Evolutionary conservation across 2,329 filamentous ascomycete species (phyloP).

Genomic region (Alternaria longipes): DNA sequence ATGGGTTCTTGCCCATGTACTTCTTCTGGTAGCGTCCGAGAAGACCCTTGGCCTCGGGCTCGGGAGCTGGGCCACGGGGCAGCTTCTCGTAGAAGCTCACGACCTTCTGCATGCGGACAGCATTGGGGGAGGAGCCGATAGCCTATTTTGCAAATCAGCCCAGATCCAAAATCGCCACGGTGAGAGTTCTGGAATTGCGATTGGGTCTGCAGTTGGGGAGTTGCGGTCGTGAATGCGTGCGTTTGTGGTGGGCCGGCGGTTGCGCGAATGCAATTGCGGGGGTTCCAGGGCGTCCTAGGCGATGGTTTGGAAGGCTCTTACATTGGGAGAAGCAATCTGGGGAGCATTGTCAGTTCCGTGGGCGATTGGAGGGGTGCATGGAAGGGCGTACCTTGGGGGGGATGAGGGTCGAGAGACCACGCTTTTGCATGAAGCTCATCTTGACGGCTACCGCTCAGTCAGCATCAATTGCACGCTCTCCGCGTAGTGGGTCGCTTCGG

Average conservation of each 20-base stretch:
- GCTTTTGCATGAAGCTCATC: constrained; percentile 93
- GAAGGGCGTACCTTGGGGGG: constrained; percentile 85
- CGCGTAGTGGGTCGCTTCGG: constrained; percentile 16
- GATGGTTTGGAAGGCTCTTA: constrained; percentile 61
- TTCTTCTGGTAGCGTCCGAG: constrained; percentile 83
- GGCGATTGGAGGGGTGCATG: constrained; percentile 16
- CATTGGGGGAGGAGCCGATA: constrained; percentile 93
- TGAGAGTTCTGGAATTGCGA: neutral
- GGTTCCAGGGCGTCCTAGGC: constrained; percentile 20
- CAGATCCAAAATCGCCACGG: neutral
- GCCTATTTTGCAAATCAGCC: constrained; percentile 66
- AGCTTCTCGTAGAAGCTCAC: constrained; percentile 99
- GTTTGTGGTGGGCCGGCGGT: constrained; percentile 28
- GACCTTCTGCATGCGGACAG: constrained; percentile 95
- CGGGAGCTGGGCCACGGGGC: constrained; percentile 88
- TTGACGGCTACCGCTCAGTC: constrained; percentile 60
- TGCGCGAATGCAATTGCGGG: constrained; percentile 12
- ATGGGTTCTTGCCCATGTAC: constrained; percentile 96
- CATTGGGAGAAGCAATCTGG: constrained; percentile 83
- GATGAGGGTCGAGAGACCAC: constrained; percentile 97
- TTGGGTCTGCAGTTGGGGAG: neutral
- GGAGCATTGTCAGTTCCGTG: constrained; percentile 50
- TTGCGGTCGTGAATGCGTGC: constrained; percentile 21
- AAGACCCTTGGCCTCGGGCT: constrained; percentile 81
- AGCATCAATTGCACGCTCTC: constrained; percentile 44